Percentiles rank a stretch among this genome's conserved stretches.
Conservation (phyloP, 345 rosid species). For the Aurinia saxatilis region DNA sequence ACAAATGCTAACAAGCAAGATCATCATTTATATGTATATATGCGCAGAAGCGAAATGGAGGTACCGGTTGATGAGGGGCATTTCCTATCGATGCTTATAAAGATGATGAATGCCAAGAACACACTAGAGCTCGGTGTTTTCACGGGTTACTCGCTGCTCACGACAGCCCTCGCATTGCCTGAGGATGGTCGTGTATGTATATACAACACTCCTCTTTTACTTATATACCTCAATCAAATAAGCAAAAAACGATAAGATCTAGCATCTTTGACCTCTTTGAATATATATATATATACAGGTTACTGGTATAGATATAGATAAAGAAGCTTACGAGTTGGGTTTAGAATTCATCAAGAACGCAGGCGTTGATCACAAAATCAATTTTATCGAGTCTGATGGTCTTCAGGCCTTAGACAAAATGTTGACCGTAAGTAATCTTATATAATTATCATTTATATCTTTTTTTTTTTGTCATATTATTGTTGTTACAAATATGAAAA, state of each 20-base stretch:
- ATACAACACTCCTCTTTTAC: neutral
- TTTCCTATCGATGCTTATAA: slow-evolving; percentile 38
- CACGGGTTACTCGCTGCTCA: slow-evolving; percentile 49
- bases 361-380: slow-evolving; percentile 42
- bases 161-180: slow-evolving; percentile 40
- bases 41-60: slow-evolving; percentile 26
- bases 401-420: slow-evolving; percentile 30
- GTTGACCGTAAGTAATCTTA: slow-evolving; percentile 23
- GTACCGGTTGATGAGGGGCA: slow-evolving; percentile 41
- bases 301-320: slow-evolving; percentile 36
- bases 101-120: slow-evolving; percentile 35
- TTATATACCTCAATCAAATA: neutral
- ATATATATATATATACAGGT: slow-evolving; percentile 22
- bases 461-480: no score
- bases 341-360: slow-evolving; percentile 38
- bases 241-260: neutral
- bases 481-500: no score
- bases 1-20: neutral
- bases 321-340: slow-evolving; percentile 39
- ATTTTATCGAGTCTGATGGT: slow-evolving; percentile 38
- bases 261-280: neutral
- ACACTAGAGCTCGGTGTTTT: slow-evolving; percentile 52
- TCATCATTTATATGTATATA: neutral
- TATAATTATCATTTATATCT: neutral
- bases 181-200: slow-evolving; percentile 30